Percentiles rank a stretch among this genome's conserved stretches.
phyloP scores from a whole-genome alignment of 495 filamentous ascomycete species.

The Talaromyces liani region DNA sequence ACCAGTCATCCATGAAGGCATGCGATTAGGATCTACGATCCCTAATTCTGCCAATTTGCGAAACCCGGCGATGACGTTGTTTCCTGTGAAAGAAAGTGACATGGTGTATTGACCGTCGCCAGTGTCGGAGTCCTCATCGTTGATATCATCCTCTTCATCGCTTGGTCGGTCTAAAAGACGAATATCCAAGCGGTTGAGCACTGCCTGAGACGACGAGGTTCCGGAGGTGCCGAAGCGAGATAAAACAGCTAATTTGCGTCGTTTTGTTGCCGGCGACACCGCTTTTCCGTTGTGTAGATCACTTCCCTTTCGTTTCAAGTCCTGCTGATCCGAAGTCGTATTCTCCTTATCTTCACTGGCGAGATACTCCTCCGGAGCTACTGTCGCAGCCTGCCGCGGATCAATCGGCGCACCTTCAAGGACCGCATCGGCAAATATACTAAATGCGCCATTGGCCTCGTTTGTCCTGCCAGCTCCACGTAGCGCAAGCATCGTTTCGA shows the following conservation, averaged over 20 bases:
- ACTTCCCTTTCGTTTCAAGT: constrained; percentile 45
- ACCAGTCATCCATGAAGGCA: constrained; percentile 90
- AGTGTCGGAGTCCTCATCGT: constrained; percentile 7
- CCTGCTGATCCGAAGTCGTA: constrained; percentile 20
- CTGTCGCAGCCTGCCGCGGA: constrained; percentile 32
- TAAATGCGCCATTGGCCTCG: constrained; percentile 66
- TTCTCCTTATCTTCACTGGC: constrained; percentile 21
- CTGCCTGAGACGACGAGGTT: constrained; percentile 18
- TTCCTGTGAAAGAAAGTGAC: constrained; percentile 60
- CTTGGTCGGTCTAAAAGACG: constrained; percentile 23
- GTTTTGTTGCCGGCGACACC: constrained; percentile 53
- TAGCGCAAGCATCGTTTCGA: constrained; percentile 55
- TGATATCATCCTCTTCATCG: constrained; percentile 16
- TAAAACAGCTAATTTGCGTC: constrained; percentile 48
- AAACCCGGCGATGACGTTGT: constrained; percentile 76
- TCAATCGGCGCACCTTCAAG: constrained; percentile 52
- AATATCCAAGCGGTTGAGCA: constrained; percentile 26
- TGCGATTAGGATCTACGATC: constrained; percentile 61
- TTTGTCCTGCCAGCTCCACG: constrained; percentile 61
- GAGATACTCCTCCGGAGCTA: constrained; percentile 33
- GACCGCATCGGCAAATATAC: constrained; percentile 62
- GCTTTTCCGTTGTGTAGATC: constrained; percentile 39
- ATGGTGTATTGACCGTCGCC: constrained; percentile 25
- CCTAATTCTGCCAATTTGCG: constrained; percentile 68
- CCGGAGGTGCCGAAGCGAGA: constrained; percentile 38